Evolutionary conservation across 2,329 filamentous ascomycete species (phyloP).

Genomic region (Rugonectria rugulosa): DNA sequence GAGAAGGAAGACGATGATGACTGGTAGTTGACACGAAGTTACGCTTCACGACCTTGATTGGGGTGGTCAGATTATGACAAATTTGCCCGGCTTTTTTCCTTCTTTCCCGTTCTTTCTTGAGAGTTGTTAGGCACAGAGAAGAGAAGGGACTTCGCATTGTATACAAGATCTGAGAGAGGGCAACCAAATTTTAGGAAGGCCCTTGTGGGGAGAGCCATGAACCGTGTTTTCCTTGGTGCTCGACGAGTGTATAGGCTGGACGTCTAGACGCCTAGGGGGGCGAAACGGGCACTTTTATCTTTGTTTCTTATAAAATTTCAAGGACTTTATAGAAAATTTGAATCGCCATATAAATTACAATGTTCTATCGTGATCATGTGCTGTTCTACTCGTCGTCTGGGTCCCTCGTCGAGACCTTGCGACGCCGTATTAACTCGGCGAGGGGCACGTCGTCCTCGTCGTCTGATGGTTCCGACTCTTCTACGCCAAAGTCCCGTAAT

Average conservation of each 20-base stretch:
- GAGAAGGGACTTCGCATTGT: slow-evolving; percentile 32
- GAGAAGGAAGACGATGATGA: slow-evolving; percentile 74
- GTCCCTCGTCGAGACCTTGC: slow-evolving; percentile 50
- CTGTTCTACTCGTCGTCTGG: slow-evolving; percentile 39
- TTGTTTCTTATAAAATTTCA: slow-evolving; percentile 2
- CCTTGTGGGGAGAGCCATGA: slow-evolving; percentile 28
- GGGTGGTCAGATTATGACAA: slow-evolving; percentile 27
- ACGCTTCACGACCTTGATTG: slow-evolving; percentile 33
- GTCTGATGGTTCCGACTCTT: slow-evolving; percentile 56
- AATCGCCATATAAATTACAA: slow-evolving; percentile 25
- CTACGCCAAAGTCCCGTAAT: slow-evolving; percentile 79
- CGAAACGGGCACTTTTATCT: slow-evolving; percentile 22
- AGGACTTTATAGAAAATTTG: slow-evolving; percentile 23
- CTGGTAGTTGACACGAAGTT: slow-evolving; percentile 58
- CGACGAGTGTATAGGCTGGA: slow-evolving; percentile 26
- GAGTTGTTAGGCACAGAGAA: slow-evolving; percentile 19
- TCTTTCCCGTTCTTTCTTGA: slow-evolving; percentile 8
- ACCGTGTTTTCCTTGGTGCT: slow-evolving; percentile 33
- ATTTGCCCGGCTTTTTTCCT: slow-evolving; percentile 25
- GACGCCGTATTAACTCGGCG: slow-evolving; percentile 68
- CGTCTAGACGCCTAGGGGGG: slow-evolving; percentile 34
- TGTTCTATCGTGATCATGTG: slow-evolving; percentile 31
- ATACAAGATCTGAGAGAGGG: slow-evolving; percentile 38
- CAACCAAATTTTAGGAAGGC: slow-evolving; percentile 34
- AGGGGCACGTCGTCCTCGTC: slow-evolving; percentile 71